Base-by-base conservation (phyloP, 73 alveolate genomes). In the Blepharisma stoltei region DNA sequence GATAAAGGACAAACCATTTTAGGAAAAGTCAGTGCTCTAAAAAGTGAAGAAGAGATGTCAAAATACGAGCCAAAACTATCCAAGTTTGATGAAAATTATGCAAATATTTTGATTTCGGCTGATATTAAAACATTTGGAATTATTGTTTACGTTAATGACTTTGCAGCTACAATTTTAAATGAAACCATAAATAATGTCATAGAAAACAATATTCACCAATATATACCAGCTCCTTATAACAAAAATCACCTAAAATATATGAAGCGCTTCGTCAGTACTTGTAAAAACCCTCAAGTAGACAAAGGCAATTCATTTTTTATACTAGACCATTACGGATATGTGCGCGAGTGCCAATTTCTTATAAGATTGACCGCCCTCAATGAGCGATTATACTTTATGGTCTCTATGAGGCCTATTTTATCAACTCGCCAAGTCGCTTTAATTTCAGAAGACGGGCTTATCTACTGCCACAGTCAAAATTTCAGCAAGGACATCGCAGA, bases 31-130 rank as follows among this genome's bases (percentile, higher is more conserved):
- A 18, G 18, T 18, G 23, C 14, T 14, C 45, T 60, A 14, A 60
- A 60, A 38, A 14, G 14, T 5, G 23, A 60, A 60, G 73, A 60
- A 20, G 14, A n/a, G 11, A 38, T 14, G 11, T 14, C 14, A 25
- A 25, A 8, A 18, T 20, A 8, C 38, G 23, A 18, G 38, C n/a
- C n/a, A 1, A 38, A 8, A 14, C 2, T 60, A 9, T 14, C 14
- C 46, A 14, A 60, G 2, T 60, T 60, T 60, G 73, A 60, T 60
- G 73, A 60, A 60, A 60, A 25, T 25, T 14, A 60, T 60, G 73
- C 46, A 25, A 60, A 14, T 60, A 20, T 60, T n/a, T 5, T 60
- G 46, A 38, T 60, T 60, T 60, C 73, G 2, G 73, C 49, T 20
- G 73, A 60, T 14, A 60, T 9, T 14, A 38, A 60, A 1, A 60